Evolutionary conservation across 2,329 filamentous ascomycete species (phyloP).

Genomic region (Neoarthrinium moseri): DNA sequence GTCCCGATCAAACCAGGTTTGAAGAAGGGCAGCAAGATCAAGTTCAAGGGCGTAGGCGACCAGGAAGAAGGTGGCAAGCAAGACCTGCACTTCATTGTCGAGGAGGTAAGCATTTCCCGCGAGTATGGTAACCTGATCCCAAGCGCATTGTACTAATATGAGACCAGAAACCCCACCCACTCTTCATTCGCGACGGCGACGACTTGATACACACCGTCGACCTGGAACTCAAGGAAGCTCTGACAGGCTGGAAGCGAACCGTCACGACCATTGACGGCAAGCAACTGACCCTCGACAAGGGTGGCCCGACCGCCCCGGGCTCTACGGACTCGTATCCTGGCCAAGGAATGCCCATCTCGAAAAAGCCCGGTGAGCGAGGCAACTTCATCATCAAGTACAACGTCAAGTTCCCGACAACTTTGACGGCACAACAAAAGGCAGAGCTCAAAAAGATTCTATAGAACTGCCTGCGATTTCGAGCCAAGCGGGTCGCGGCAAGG

Average conservation of each 20-base stretch:
- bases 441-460: constrained; percentile 76
- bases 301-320: constrained; percentile 82
- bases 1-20: constrained; percentile 94
- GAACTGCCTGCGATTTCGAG: too few relatives aligned
- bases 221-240: constrained; percentile 85
- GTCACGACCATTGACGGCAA: constrained; percentile 91
- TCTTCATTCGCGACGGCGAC: constrained; percentile 85
- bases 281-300: constrained; percentile 75
- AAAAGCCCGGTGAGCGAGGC: constrained; percentile 80
- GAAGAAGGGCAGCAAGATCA: constrained; percentile 97
- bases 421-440: constrained; percentile 78
- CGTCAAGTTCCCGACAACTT: constrained; percentile 81
- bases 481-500: too few relatives aligned
- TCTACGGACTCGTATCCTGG: constrained; percentile 79
- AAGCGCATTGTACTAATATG: constrained; percentile 36
- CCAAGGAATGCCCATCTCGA: constrained; percentile 92
- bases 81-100: constrained; percentile 91
- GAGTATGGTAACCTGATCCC: not conserved
- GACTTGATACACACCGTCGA: constrained; percentile 78
- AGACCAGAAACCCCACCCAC: constrained; percentile 76
- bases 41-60: constrained; percentile 96
- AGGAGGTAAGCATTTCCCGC: constrained; percentile 69
- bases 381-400: constrained; percentile 89
- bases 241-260: constrained; percentile 92
- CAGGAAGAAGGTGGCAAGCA: constrained; percentile 95